Conservation (phyloP, 768 basidiomycete genomes). For the Amylocystis lapponica region DNA sequence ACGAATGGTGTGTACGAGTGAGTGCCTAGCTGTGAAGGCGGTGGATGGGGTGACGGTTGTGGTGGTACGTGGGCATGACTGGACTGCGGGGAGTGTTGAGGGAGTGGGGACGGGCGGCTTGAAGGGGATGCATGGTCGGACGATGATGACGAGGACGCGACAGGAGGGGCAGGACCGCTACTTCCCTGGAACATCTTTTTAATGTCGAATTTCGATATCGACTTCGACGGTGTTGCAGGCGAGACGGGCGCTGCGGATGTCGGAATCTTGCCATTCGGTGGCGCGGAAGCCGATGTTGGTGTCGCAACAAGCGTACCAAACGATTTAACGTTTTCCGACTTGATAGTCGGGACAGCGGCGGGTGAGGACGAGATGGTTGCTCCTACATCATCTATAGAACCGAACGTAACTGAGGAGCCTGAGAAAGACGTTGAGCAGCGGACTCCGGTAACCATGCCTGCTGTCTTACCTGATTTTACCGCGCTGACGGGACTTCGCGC, state of each 20-base stretch:
- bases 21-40: slow-evolving; percentile 37
- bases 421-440: slow-evolving; percentile 1
- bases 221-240: slow-evolving; percentile 30
- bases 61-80: slow-evolving; percentile 22
- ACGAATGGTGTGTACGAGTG: slow-evolving; percentile 43
- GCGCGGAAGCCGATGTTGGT: slow-evolving; percentile 41
- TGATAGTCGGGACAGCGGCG: slow-evolving; percentile 56
- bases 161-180: slow-evolving; percentile 15
- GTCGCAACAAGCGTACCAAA: slow-evolving; percentile 75
- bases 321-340: slow-evolving; percentile 69
- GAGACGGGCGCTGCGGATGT: slow-evolving; percentile 21
- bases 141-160: slow-evolving; percentile 20
- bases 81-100: slow-evolving; percentile 33
- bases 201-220: slow-evolving; percentile 44
- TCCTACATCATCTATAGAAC: slow-evolving; percentile 78
- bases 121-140: slow-evolving; percentile 56
- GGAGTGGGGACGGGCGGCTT: slow-evolving; percentile 46
- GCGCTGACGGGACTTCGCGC: slow-evolving; percentile 57
- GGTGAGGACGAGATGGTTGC: slow-evolving; percentile 82
- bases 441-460: neutral
- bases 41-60: slow-evolving; percentile 21
- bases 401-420: slow-evolving; percentile 79
- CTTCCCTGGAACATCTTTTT: slow-evolving; percentile 54
- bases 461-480: slow-evolving; percentile 55
- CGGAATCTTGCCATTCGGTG: slow-evolving; percentile 54